phyloP scores from a whole-genome alignment of 169 alveolate genomes.

The Cryptosporidium viatorum region DNA sequence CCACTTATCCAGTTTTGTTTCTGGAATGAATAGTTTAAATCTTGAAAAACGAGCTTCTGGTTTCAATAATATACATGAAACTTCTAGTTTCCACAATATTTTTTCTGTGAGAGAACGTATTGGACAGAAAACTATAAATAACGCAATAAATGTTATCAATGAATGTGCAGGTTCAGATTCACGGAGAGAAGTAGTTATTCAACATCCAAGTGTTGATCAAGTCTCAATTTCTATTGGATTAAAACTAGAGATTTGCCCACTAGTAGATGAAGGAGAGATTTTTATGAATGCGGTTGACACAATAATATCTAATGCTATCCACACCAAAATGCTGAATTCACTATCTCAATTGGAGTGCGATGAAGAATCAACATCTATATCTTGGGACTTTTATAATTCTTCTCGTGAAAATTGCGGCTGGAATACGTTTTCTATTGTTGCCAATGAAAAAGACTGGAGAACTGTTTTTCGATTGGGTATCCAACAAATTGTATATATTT shows the following conservation, averaged over 20 bases:
- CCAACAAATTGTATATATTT: constrained; percentile 8
- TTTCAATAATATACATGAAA: not conserved
- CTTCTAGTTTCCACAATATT: constrained; percentile 17
- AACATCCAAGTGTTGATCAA: constrained; percentile 13
- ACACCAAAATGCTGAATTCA: not conserved
- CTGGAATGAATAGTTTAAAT: constrained; percentile 9
- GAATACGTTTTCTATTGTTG: constrained; percentile 61
- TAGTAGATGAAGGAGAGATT: constrained; percentile 67
- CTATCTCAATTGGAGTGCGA: not conserved
- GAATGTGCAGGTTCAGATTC: not conserved
- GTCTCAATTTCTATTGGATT: constrained; percentile 54
- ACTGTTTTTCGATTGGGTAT: constrained; percentile 5
- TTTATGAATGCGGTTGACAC: constrained; percentile 57
- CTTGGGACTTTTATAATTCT: constrained; percentile 72
- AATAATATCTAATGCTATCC: constrained; percentile 40
- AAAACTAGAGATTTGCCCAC: constrained; percentile 51
- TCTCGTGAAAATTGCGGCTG: constrained; percentile 69
- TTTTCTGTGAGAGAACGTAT: constrained; percentile 28
- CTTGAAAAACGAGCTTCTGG: not conserved
- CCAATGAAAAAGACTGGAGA: constrained; percentile 21
- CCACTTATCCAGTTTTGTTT: constrained; percentile 20
- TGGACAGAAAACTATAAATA: constrained; percentile 25
- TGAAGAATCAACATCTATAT: constrained; percentile 9
- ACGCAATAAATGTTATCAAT: not conserved
- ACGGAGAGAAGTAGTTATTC: constrained; percentile 3